Evolutionary conservation across 257 asterid species (phyloP).

Genomic region (Solanum neorickii): DNA sequence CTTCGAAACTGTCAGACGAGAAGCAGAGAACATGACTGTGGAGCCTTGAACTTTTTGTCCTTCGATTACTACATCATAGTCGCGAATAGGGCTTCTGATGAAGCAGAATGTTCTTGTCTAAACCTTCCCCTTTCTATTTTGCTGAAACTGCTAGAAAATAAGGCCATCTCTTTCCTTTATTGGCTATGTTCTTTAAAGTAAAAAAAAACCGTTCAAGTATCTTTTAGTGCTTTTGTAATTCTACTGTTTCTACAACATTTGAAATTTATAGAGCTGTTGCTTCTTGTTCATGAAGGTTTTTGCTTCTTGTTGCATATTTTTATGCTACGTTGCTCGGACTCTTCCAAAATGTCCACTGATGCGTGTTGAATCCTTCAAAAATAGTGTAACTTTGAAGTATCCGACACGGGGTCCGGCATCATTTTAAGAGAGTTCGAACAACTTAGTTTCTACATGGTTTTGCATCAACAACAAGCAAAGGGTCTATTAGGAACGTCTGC

Average conservation of each 20-base stretch:
- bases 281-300: not conserved
- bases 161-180: not conserved
- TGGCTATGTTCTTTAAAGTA: not conserved
- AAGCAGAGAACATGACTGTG: slow-evolving; percentile 72
- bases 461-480: too few species aligned
- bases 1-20: slow-evolving; percentile 59
- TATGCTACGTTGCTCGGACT: too few species aligned
- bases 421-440: too few species aligned
- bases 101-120: not conserved
- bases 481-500: too few species aligned
- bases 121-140: not conserved
- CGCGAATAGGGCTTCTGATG: not conserved
- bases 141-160: not conserved
- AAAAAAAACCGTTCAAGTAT: not conserved
- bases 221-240: not conserved
- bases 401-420: too few species aligned
- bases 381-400: too few species aligned
- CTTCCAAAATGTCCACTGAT: too few species aligned
- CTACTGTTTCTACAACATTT: not conserved
- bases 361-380: too few species aligned
- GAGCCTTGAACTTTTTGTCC: slow-evolving; percentile 36
- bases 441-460: too few species aligned
- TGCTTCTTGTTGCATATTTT: not conserved
- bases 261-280: not conserved
- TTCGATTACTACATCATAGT: not conserved